Base-by-base conservation (phyloP, 805 yeast species). In the Starmerella floricola region DNA sequence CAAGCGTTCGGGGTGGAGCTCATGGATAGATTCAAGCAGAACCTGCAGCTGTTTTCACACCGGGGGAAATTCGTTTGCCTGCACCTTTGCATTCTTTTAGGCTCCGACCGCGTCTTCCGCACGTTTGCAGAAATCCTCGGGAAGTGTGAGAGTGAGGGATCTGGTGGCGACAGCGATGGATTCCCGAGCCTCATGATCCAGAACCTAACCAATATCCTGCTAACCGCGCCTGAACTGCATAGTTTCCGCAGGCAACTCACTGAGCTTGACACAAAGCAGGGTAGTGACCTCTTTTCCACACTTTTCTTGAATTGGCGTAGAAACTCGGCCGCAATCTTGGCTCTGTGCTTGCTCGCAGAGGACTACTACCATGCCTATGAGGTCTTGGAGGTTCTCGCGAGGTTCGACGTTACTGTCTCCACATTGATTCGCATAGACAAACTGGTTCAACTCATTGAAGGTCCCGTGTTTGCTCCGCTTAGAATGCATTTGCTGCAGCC, bases 271-370 rank as follows among this genome's bases (percentile, higher is more conserved):
- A 69, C 72, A 29, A 49, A 65, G 19, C 76, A 73, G 29, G 91
- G 83, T 43, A 74, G 78, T 67, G 60, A 68, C 18, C 66, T 87
- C 31, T 91, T 91, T 58, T 71, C 80, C 21, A 66, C 78, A 0
- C 65, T 91, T 42, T 91, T 88, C 62, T 77, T 75, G 55, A 77
- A 93, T 44, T 91, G 98, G 98, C 78, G 94, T 50, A 79, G 79
- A 47, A 88, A 85, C 57, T 78, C 95, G 0, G 86, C 93, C 1
- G 87, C 96, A 4, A 82, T 87, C 0, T 64, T 91, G 32, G 78
- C 94, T 2, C 67, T 91, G 17, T 86, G 96, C 53, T 65, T 91
- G 30, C 65, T 88, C 12, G 81, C 96, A 0, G 87, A 87, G 42
- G 82, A 84, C 42, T 88, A 91, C 58, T 91, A 85, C 55, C 68